Conservation (phyloP, 2,329 filamentous ascomycete genomes). For the Sphaerulina musiva region DNA sequence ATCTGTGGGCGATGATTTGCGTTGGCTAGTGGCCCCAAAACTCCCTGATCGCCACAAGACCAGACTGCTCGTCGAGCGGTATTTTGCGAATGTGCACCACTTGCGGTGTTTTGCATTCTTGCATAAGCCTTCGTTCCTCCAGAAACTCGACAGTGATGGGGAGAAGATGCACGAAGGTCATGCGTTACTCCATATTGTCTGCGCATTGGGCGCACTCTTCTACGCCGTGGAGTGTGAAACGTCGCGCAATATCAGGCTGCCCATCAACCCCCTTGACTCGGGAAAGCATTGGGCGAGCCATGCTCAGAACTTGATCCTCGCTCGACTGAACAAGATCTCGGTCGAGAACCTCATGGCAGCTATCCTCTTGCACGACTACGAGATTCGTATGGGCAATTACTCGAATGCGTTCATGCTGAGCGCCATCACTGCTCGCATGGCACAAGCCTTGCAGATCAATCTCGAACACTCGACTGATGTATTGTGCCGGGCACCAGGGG, state of each 20-base stretch:
- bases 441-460: slow-evolving; percentile 25
- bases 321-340: slow-evolving; percentile 20
- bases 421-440: slow-evolving; percentile 24
- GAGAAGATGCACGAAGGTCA: slow-evolving; percentile 21
- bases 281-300: slow-evolving; percentile 23
- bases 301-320: slow-evolving; percentile 22
- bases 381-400: slow-evolving; percentile 24
- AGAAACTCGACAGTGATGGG: slow-evolving; percentile 20
- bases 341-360: slow-evolving; percentile 25
- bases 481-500: slow-evolving; percentile 19
- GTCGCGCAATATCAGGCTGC: slow-evolving; percentile 6
- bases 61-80: slow-evolving; percentile 21
- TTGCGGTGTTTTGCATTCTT: slow-evolving; percentile 24
- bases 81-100: slow-evolving; percentile 24
- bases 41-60: slow-evolving; percentile 20
- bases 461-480: slow-evolving; percentile 24
- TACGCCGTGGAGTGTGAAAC: slow-evolving; percentile 20
- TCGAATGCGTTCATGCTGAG: slow-evolving; percentile 25
- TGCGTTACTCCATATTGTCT: slow-evolving; percentile 22
- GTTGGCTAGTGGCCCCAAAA: slow-evolving; percentile 15
- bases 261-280: slow-evolving; percentile 21
- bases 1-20: slow-evolving; percentile 14
- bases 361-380: slow-evolving; percentile 23
- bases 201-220: slow-evolving; percentile 23
- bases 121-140: slow-evolving; percentile 24